Percentiles rank a stretch among this genome's conserved stretches.
phyloP scores from a whole-genome alignment of 1,139 yeast genomes.

The Casaregolazyma suthepensis region DNA sequence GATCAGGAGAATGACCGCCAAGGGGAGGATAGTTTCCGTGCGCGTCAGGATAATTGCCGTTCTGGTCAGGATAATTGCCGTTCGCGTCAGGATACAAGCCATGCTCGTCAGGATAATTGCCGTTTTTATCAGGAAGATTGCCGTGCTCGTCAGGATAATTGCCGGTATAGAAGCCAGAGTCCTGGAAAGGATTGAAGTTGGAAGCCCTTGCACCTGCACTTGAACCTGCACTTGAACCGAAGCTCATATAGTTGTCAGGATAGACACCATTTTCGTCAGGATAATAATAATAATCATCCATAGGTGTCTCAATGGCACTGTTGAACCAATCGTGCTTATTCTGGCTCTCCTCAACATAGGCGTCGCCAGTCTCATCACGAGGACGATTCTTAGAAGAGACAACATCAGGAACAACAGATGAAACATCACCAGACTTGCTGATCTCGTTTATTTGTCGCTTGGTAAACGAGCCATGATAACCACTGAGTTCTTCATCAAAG shows the following conservation, averaged over 20 bases:
- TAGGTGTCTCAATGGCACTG: background rate
- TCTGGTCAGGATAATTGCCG: no score
- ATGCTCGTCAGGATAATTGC: no score
- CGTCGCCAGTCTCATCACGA: background rate
- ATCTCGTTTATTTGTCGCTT: constrained; percentile 34
- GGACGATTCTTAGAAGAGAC: background rate
- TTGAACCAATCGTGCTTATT: background rate
- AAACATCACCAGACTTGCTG: constrained; percentile 39
- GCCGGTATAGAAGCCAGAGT: no score
- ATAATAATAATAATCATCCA: background rate
- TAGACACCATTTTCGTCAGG: background rate
- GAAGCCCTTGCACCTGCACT: no score
- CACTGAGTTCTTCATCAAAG: constrained; percentile 36
- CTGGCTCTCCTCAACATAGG: background rate
- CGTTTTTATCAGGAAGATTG: no score
- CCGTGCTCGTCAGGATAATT: no score
- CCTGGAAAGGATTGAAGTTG: background rate
- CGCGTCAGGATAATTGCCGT: no score
- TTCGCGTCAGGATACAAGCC: no score
- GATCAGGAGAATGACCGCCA: no score
- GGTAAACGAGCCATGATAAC: constrained; percentile 26
- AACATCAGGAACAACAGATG: constrained; percentile 46
- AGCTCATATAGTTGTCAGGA: background rate
- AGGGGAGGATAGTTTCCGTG: no score
- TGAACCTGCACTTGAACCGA: background rate